Base-by-base conservation (phyloP, 441 rosid species). In the Adansonia grandidieri region DNA sequence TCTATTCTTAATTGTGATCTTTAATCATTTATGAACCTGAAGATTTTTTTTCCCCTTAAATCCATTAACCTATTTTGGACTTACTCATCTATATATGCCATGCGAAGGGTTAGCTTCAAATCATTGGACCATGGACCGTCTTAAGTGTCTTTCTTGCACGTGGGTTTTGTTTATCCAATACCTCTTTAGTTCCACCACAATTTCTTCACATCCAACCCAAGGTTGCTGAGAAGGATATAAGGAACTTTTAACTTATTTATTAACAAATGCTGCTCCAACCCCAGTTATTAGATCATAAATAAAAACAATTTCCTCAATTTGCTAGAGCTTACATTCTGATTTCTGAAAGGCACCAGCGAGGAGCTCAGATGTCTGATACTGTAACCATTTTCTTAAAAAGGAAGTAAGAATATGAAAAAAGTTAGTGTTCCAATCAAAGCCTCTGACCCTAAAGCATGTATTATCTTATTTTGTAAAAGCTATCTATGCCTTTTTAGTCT, bases 81-180 rank as follows among this genome's bases (percentile, higher is more conserved):
- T 71, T 54, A 17, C 42, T 72, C 50, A 8, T 72, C 47, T 54
- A 24, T 3, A 32, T 32, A 32, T 51, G 45, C 74, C 61, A 71
- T 24, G n/a, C 6, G 19, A 62, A 32, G 75, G 75, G 63, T 53
- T 54, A n/a, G 24, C 37, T 53, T n/a, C 75, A 54, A 71, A 72
- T 72, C 75, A 54, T 72, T 72, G 63, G 56, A 32, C 48, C 15
- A 54, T 72, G 48, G 48, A 13, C 40, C 40, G 47, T 37, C 9
- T 58, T 3, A 54, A 54, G 48, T 54, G 48, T 10, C 66, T 61
- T 61, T 32, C 28, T 32, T 37, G 20, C 63, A 72, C 50, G 75
- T 37, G 32, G 9, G 75, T 11, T 62, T 28, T 32, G 44, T 62
- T 28, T 44, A 13, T 9, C 40, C 9, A 42, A 42, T 7, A 5